phyloP scores from a whole-genome alignment of 306 rosid species.

The Pterocarpus macrocarpus region DNA sequence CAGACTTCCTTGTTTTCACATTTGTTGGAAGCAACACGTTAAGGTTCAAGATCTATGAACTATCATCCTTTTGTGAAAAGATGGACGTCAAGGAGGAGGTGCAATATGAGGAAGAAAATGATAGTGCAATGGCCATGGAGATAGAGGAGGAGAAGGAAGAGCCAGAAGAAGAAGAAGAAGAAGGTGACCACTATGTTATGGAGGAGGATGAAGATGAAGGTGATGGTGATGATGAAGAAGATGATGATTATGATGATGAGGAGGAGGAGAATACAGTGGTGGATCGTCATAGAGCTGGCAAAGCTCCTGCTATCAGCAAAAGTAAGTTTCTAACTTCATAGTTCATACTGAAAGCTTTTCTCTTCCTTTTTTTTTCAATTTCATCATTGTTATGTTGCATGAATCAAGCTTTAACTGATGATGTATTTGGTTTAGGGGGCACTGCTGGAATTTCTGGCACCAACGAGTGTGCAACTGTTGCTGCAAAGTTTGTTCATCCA shows the following conservation, averaged over 20 bases:
- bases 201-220: neutral
- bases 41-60: conserved; percentile 35
- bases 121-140: neutral
- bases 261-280: neutral
- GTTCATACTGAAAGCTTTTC: neutral
- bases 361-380: neutral
- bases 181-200: neutral
- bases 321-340: conserved; percentile 21
- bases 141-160: neutral
- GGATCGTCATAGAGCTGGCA: neutral
- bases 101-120: neutral
- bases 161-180: neutral
- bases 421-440: conserved; percentile 38
- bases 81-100: neutral
- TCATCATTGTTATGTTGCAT: neutral
- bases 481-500: conserved; percentile 22
- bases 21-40: conserved; percentile 14
- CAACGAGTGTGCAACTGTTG: neutral
- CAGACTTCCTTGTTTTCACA: conserved; percentile 17
- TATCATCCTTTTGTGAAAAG: conserved; percentile 36
- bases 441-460: neutral
- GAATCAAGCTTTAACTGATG: neutral
- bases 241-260: neutral
- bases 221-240: neutral
- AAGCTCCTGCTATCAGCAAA: neutral